These are phyloP conservation scores for Lactarius deliciosus DNA, from an alignment of 768 basidiomycete genomes.

Conservation along the genomic window DNA sequence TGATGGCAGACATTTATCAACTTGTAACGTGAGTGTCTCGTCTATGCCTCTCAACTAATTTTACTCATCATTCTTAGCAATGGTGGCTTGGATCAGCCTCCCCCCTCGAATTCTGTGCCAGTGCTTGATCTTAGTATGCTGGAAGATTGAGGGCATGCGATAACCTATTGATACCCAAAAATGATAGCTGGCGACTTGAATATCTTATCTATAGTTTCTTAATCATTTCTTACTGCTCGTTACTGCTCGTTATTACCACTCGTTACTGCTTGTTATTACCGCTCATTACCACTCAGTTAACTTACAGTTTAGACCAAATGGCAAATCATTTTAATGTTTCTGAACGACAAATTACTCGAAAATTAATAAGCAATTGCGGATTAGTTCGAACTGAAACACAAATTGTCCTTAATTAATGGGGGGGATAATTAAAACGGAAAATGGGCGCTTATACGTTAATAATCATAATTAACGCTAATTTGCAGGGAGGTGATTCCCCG, in stretches of 20 bases:
- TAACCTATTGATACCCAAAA: too few species aligned
- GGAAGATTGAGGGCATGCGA: background rate
- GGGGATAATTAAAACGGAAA: background rate
- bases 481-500: background rate
- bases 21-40: background rate
- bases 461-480: background rate
- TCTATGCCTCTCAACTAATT: background rate
- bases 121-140: background rate
- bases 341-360: background rate
- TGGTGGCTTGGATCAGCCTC: too few species aligned
- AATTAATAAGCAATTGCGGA: background rate
- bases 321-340: background rate
- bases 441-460: background rate
- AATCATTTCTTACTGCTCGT: too few species aligned
- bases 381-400: too few species aligned
- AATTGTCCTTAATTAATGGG: background rate
- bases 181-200: too few species aligned
- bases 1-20: background rate
- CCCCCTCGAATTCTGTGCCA: too few species aligned
- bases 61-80: background rate
- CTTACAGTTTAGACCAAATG: too few species aligned
- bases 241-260: too few species aligned
- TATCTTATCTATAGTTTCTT: too few species aligned
- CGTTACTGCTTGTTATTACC: too few species aligned
- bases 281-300: too few species aligned